phyloP scores from a whole-genome alignment of 495 filamentous ascomycete species.

The Bacidia rubella region DNA sequence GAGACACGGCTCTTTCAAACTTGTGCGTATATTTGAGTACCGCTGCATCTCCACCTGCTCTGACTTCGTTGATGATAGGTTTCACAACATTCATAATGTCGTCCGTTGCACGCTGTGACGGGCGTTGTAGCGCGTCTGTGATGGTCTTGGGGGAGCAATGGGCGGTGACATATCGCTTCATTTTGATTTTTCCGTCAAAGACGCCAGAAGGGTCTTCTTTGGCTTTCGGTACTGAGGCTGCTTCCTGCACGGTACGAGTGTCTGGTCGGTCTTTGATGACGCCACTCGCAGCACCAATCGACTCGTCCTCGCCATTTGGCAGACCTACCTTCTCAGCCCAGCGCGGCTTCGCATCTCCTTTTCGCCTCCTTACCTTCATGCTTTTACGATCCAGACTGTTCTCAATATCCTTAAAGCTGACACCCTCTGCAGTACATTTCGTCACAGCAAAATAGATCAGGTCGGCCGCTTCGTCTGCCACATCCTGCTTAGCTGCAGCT shows the following conservation, averaged over 20 bases:
- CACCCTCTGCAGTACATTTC: conserved; percentile 70
- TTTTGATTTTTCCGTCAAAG: conserved; percentile 54
- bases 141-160: conserved; percentile 47
- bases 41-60: conserved; percentile 66
- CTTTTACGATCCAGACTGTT: conserved; percentile 86
- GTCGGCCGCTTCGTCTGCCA: conserved; percentile 90
- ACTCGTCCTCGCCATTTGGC: conserved; percentile 17
- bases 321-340: conserved; percentile 76
- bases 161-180: conserved; percentile 63
- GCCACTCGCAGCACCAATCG: conserved; percentile 5
- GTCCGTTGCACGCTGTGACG: conserved; percentile 84
- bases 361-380: conserved; percentile 79
- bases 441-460: conserved; percentile 91
- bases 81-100: conserved; percentile 77
- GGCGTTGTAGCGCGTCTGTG: conserved; percentile 59
- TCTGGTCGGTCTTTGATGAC: conserved; percentile 7
- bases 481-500: conserved; percentile 63
- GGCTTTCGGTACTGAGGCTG: conserved; percentile 29
- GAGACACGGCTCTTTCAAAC: conserved; percentile 85
- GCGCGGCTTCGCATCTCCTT: conserved; percentile 83
- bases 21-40: conserved; percentile 88
- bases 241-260: conserved; percentile 27
- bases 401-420: conserved; percentile 76
- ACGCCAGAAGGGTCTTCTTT: conserved; percentile 30
- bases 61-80: conserved; percentile 81